A percentile compares a stretch with the other conserved stretches of the same genome.
phyloP scores from a whole-genome alignment of 768 basidiomycete species.

The Phylloporus rhodoxanthus region DNA sequence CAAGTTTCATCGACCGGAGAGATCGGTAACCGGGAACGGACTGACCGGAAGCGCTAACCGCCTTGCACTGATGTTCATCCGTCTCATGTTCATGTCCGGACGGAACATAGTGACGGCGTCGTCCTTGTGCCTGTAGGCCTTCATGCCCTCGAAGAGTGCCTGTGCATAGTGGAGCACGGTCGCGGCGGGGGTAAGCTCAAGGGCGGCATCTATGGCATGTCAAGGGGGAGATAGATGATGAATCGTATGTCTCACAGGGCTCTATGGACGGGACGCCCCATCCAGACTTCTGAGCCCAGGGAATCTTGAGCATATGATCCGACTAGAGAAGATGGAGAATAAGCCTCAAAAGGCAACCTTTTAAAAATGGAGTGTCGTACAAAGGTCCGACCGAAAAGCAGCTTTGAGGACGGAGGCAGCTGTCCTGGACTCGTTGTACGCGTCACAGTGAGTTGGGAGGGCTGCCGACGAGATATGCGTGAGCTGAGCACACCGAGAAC shows the following conservation, averaged over 20 bases:
- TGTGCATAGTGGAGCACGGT: conserved; percentile 93
- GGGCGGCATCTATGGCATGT: conserved; percentile 17
- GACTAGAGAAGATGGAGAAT: conserved; percentile 40
- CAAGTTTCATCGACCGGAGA: conserved; percentile 2
- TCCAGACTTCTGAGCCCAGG: conserved; percentile 63
- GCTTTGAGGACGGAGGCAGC: conserved; percentile 56
- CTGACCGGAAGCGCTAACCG: conserved; percentile 73
- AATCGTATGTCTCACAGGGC: conserved; percentile 55
- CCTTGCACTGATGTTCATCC: conserved; percentile 81
- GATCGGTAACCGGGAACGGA: conserved; percentile 1
- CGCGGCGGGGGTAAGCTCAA: conserved; percentile 31
- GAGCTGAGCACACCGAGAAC: neutral
- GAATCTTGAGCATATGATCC: conserved; percentile 82
- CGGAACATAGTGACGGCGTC: conserved; percentile 82
- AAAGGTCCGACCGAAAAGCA: conserved; percentile 84
- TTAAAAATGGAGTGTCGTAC: conserved; percentile 36
- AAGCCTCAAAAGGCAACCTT: conserved; percentile 5
- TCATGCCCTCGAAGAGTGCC: conserved; percentile 88
- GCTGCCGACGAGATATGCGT: conserved; percentile 31
- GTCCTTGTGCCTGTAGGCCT: conserved; percentile 74
- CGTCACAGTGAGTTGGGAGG: conserved; percentile 45
- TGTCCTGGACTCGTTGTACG: conserved; percentile 49
- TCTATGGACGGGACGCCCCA: conserved; percentile 81
- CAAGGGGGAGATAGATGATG: neutral
- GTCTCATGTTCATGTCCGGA: conserved; percentile 96